Evolutionary conservation across 345 rosid species (phyloP).

Genomic region (Gossypium arboreum): DNA sequence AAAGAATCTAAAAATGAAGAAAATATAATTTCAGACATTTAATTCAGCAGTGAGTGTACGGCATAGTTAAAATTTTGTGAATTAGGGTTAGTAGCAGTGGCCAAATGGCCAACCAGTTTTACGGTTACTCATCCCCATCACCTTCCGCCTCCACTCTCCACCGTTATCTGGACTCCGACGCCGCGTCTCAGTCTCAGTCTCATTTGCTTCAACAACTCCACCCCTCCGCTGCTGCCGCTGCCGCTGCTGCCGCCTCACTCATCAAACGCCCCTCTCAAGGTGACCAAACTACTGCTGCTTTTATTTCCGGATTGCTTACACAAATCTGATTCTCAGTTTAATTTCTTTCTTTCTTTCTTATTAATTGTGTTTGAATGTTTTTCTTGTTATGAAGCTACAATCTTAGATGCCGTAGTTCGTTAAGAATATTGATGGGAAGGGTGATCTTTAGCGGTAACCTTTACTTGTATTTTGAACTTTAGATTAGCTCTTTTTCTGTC

Average conservation of each 20-base stretch:
- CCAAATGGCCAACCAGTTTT: slow-evolving; percentile 45
- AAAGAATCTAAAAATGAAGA: not conserved
- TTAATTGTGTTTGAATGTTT: not conserved
- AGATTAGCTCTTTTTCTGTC: not conserved
- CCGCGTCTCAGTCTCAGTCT: slow-evolving; percentile 28
- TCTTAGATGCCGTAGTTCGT: not conserved
- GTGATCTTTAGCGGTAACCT: not conserved
- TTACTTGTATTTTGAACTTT: slow-evolving; percentile 1
- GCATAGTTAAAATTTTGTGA: not conserved
- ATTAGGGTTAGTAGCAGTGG: slow-evolving; percentile 28
- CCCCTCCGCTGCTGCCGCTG: slow-evolving; percentile 31
- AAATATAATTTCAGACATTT: not conserved
- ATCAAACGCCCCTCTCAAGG: slow-evolving; percentile 64
- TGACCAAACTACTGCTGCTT: slow-evolving; percentile 1
- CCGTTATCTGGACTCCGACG: slow-evolving; percentile 7
- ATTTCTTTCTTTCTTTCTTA: not conserved
- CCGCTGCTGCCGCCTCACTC: slow-evolving; percentile 23
- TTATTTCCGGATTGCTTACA: not conserved
- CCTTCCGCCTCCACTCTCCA: slow-evolving; percentile 22
- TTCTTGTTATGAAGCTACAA: not conserved
- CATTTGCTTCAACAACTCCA: slow-evolving; percentile 30
- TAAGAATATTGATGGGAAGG: not conserved
- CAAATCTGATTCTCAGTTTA: not conserved
- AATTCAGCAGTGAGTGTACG: not conserved
- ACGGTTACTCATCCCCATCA: slow-evolving; percentile 32